A percentile compares a stretch with the other conserved stretches of the same genome.
Evolutionary conservation across 2,329 filamentous ascomycete genomes (phyloP).

Genomic region (Paecilomyces sp.): DNA sequence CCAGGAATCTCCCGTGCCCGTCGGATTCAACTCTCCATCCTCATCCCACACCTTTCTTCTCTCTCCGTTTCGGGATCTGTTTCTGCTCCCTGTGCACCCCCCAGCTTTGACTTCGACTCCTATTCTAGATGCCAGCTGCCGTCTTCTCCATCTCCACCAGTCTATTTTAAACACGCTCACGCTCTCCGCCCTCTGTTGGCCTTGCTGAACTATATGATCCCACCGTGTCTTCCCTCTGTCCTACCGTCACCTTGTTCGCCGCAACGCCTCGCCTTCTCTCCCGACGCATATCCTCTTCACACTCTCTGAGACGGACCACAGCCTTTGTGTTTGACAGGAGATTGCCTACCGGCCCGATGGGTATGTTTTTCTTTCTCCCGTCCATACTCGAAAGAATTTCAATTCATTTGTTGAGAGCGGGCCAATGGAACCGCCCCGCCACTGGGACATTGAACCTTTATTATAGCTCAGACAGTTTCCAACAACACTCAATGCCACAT

Average conservation of each 20-base stretch:
- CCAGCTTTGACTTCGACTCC: neutral
- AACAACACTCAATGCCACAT: neutral
- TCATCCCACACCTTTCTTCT: neutral
- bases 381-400: neutral
- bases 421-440: neutral
- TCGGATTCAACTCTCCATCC: neutral
- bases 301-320: neutral
- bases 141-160: neutral
- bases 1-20: neutral
- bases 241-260: conserved; percentile 1
- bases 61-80: neutral
- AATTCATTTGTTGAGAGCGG: neutral
- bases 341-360: neutral
- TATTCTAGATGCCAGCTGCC: neutral
- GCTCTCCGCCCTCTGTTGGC: neutral
- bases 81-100: neutral
- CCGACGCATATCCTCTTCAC: neutral
- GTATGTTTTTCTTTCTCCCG: neutral
- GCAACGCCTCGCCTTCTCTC: conserved; percentile 2
- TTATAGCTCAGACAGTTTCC: neutral
- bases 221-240: neutral
- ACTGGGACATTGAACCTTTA: neutral
- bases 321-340: neutral
- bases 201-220: neutral
- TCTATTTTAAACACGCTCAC: neutral